A percentile compares a stretch with the other conserved stretches of the same genome.
Evolutionary conservation across 169 alveolate genomes (phyloP).

Genomic region (Cryptosporidium sp.): DNA sequence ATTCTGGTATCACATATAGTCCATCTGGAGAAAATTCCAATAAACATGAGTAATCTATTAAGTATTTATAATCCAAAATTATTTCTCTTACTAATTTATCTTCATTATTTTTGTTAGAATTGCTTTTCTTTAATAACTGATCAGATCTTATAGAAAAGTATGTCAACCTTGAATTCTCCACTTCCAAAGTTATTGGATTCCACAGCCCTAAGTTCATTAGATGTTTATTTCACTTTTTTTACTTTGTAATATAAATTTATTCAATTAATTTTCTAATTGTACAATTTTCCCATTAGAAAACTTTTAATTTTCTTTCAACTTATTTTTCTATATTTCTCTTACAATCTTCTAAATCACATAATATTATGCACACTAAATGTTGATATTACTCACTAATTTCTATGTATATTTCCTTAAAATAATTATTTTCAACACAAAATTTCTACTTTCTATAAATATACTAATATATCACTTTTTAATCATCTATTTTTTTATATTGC

Average conservation of each 20-base stretch:
- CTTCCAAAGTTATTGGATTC: slow-evolving; percentile 66
- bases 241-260: not conserved
- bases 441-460: no score
- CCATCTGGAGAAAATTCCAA: slow-evolving; percentile 73
- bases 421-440: no score
- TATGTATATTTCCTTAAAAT: no score
- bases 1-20: slow-evolving; percentile 58
- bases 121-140: not conserved
- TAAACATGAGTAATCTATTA: slow-evolving; percentile 63
- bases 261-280: not conserved
- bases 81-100: slow-evolving; percentile 50
- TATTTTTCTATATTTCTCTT: no score
- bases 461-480: not conserved
- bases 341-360: not conserved
- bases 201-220: slow-evolving; percentile 58
- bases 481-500: no score
- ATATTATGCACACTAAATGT: not conserved
- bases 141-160: slow-evolving; percentile 51
- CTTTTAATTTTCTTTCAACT: no score
- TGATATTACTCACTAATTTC: not conserved
- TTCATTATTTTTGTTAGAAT: not conserved
- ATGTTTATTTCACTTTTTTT: not conserved
- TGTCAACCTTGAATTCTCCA: slow-evolving; percentile 68
- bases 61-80: slow-evolving; percentile 24
- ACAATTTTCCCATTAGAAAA: not conserved